These are phyloP conservation scores for Gossypium sturtianum DNA, from an alignment of 345 rosid genomes.

Conservation along the genomic window DNA sequence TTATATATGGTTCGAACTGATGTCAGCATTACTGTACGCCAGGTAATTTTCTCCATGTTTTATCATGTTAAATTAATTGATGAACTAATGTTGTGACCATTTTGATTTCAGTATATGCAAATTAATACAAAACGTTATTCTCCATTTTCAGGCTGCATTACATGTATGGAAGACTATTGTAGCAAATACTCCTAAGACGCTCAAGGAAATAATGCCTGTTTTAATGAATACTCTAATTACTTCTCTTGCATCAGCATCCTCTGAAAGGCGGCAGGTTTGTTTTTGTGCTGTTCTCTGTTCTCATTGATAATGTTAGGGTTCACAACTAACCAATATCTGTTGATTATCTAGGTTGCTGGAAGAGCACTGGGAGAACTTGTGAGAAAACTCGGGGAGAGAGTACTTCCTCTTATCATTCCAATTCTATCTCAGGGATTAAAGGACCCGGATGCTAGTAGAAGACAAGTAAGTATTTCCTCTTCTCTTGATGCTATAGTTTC, in stretches of 20 bases:
- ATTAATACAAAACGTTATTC: background rate
- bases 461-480: slow-evolving; percentile 62
- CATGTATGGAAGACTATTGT: slow-evolving; percentile 99
- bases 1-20: slow-evolving; percentile 96
- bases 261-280: slow-evolving; percentile 94
- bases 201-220: slow-evolving; percentile 96
- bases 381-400: slow-evolving; percentile 99
- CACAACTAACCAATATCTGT: background rate
- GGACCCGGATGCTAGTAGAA: slow-evolving; percentile 72
- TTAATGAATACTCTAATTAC: slow-evolving; percentile 84
- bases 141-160: slow-evolving; percentile 68
- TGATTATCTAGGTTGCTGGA: slow-evolving; percentile 67
- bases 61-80: background rate
- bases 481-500: background rate
- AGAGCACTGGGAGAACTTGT: slow-evolving; percentile 96
- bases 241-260: slow-evolving; percentile 88
- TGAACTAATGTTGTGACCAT: slow-evolving; percentile 1
- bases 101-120: background rate
- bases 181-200: slow-evolving; percentile 95
- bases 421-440: slow-evolving; percentile 74
- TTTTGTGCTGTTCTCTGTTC: background rate
- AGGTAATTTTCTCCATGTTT: slow-evolving; percentile 48
- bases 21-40: slow-evolving; percentile 90
- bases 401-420: slow-evolving; percentile 93
- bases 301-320: background rate